Percentiles rank a stretch among this genome's conserved stretches.
These are phyloP conservation scores for Leptographium galeiforme DNA, from an alignment of 2,329 filamentous ascomycete species.

Conservation along the genomic window DNA sequence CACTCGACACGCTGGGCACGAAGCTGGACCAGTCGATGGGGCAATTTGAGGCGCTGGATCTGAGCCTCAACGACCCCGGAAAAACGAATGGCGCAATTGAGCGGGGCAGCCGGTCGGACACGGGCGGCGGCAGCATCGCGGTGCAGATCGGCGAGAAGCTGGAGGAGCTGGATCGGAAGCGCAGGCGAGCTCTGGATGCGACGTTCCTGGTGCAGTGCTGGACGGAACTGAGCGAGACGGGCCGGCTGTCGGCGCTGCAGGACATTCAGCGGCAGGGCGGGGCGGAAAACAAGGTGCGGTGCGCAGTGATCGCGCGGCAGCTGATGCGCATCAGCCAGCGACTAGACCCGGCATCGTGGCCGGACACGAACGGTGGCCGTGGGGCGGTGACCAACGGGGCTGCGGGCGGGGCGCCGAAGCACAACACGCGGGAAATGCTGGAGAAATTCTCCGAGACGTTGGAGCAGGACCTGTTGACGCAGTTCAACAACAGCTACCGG, in stretches of 20 bases:
- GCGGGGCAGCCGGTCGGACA: constrained; percentile 32
- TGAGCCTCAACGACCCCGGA: constrained; percentile 56
- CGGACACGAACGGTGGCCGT: constrained; percentile 39
- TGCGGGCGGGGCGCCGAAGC: constrained; percentile 27
- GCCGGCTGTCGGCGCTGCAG: constrained; percentile 74
- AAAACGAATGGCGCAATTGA: constrained; percentile 23
- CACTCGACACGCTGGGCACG: constrained; percentile 70
- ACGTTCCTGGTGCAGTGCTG: constrained; percentile 94
- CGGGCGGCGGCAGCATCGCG: constrained; percentile 67
- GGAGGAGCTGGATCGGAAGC: constrained; percentile 87
- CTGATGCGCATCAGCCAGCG: constrained; percentile 87
- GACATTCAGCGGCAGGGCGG: constrained; percentile 75
- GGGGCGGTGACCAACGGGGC: constrained; percentile 34
- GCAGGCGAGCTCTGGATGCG: constrained; percentile 79
- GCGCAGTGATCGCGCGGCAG: constrained; percentile 86
- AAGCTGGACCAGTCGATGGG: constrained; percentile 88
- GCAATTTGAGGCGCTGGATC: constrained; percentile 81
- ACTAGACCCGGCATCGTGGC: constrained; percentile 67
- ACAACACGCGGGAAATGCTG: constrained; percentile 74
- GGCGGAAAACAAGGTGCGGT: constrained; percentile 84
- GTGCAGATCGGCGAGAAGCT: constrained; percentile 89
- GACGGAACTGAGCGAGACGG: constrained; percentile 85
- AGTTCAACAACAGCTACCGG: constrained; percentile 95
- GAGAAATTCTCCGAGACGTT: constrained; percentile 94
- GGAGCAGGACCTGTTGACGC: constrained; percentile 87